These are phyloP conservation scores for barrel medic (Medicago truncatula) DNA, from an alignment of 306 rosid genomes.

Conservation along the genomic window MtrunA17r5.0-ANR NC_053045.1:51881001-51881500, in stretches of 20 bases:
- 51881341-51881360: constrained; percentile 20
- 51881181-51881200: constrained; percentile 28
- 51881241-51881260: constrained; percentile 88
- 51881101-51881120: constrained; percentile 8
- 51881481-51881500: constrained; percentile 98
- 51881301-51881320: constrained; percentile 41
- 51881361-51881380: constrained; percentile 21
- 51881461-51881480: constrained; percentile 77
- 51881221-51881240: constrained; percentile 98
- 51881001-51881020: background rate
- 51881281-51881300: constrained; percentile 93
- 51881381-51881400: constrained; percentile 1
- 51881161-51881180: constrained; percentile 16
- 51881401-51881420: constrained; percentile 18
- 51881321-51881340: constrained; percentile 20
- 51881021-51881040: constrained; percentile 12
- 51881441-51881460: constrained; percentile 1
- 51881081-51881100: constrained; percentile 17
- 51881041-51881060: constrained; percentile 19
- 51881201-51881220: constrained; percentile 3
- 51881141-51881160: constrained; percentile 22
- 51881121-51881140: constrained; percentile 24
- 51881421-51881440: constrained; percentile 24
- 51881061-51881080: constrained; percentile 10
- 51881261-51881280: constrained; percentile 89